Conservation (phyloP, 345 rosid species). For the Linum lewisii region DNA sequence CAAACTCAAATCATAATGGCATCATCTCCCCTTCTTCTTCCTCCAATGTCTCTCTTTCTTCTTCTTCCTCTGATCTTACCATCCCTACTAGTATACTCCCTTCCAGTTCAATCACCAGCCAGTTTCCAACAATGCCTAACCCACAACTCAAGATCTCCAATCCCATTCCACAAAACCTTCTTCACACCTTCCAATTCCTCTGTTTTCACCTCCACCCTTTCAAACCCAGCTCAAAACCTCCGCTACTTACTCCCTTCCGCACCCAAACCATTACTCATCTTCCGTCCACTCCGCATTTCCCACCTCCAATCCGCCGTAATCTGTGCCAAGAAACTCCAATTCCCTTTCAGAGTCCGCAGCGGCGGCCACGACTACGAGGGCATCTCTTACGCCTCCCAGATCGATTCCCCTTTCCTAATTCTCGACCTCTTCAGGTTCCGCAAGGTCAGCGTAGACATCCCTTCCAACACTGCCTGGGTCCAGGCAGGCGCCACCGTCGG, state of each 20-base stretch:
- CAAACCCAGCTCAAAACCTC: slow-evolving; percentile 21
- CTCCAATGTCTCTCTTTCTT: no score
- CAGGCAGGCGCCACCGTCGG: slow-evolving; percentile 70
- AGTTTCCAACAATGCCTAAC: slow-evolving; percentile 17
- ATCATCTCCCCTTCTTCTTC: no score
- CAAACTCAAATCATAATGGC: no score
- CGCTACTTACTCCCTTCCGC: slow-evolving; percentile 18
- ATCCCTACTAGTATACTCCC: neutral
- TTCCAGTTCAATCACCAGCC: slow-evolving; percentile 2
- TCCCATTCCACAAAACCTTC: slow-evolving; percentile 17
- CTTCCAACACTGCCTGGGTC: slow-evolving; percentile 46
- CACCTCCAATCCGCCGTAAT: slow-evolving; percentile 22
- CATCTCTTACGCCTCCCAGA: neutral
- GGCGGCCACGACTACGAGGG: slow-evolving; percentile 10
- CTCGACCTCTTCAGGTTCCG: slow-evolving; percentile 47
- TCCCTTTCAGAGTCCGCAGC: slow-evolving; percentile 17
- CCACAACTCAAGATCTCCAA: neutral
- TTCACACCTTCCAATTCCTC: slow-evolving; percentile 18
- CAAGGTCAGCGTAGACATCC: slow-evolving; percentile 25
- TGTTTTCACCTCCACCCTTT: slow-evolving; percentile 8
- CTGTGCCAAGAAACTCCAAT: slow-evolving; percentile 12
- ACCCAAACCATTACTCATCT: slow-evolving; percentile 19
- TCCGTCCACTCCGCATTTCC: slow-evolving; percentile 18
- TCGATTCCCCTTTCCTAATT: slow-evolving; percentile 39
- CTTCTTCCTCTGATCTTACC: neutral